Conservation (phyloP, 169 alveolate genomes). For the Condylostoma magnum region DNA sequence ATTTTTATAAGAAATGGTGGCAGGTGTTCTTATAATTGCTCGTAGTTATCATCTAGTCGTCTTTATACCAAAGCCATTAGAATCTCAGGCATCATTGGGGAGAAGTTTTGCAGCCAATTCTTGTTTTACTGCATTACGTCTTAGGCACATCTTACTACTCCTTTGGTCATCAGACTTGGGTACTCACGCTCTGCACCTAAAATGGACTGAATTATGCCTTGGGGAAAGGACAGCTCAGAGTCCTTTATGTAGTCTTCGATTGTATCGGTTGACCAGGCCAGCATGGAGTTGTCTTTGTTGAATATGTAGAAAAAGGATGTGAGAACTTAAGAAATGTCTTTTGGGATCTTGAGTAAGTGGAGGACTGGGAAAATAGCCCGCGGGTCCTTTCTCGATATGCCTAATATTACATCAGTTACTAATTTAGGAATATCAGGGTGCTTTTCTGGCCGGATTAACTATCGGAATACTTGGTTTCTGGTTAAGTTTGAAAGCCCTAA, state of each 20-base stretch:
- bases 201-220: neutral
- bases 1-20: neutral
- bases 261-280: neutral
- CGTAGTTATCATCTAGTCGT: neutral
- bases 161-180: neutral
- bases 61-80: neutral
- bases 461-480: neutral
- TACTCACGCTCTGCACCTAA: neutral
- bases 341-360: too few species aligned
- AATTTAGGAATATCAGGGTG: neutral
- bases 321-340: too few species aligned
- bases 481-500: neutral
- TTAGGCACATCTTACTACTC: neutral
- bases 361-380: neutral
- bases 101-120: neutral
- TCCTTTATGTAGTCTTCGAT: neutral
- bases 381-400: neutral
- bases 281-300: neutral
- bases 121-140: neutral
- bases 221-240: neutral
- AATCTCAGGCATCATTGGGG: neutral
- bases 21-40: neutral
- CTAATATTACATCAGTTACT: neutral
- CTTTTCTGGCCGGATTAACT: neutral
- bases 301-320: neutral